Evolutionary conservation across 208 protist genomes (phyloP), one percentile per base, ranked within the genome.

Genomic region (Trypanosoma avium): DNA sequence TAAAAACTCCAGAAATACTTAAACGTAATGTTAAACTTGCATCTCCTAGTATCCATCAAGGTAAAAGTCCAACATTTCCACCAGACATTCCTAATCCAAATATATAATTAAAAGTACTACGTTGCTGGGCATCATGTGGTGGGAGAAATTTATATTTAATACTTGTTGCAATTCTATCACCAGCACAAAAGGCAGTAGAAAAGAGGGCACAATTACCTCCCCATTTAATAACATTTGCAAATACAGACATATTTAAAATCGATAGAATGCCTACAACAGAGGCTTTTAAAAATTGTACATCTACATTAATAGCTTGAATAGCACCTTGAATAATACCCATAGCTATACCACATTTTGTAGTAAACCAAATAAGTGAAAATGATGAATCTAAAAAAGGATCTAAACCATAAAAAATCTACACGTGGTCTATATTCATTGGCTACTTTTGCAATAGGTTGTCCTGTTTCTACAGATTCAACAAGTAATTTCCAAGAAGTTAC

Each of bases 31-130:
- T 84, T 40, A 93, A 58, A 15, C 47, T 56, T 0, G 66, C 56
- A 52, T 95, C 89, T 40, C 71, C 79, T n/a, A 95, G 73, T 32
- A 95, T 74, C 86, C 89, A 95, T 84, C 89, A 95, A 61, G 89
- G 89, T 73, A 95, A 48, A 45, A 93, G 71, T 1, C 89, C 89
- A 26, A 90, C 84, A 43, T 70, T 89, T n/a, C 71, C 77, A 10
- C 85, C 84, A n/a, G 86, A 84, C 60, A 75, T 82, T 22, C 79
- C 64, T 26, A 95, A 68, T 3, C 89, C 89, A 32, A 76, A 47
- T 8, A 82, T 70, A 64, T 95, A 95, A 67, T 95, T 92, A 15
- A 64, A 63, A 13, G 77, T 83, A n/a, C 84, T 82, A 21, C 89
- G 80, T 45, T 62, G 76, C 61, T 50, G 32, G 27, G 82, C 80